Conservation (phyloP, 169 alveolate species). For the Amoebophrya sp. region DNA sequence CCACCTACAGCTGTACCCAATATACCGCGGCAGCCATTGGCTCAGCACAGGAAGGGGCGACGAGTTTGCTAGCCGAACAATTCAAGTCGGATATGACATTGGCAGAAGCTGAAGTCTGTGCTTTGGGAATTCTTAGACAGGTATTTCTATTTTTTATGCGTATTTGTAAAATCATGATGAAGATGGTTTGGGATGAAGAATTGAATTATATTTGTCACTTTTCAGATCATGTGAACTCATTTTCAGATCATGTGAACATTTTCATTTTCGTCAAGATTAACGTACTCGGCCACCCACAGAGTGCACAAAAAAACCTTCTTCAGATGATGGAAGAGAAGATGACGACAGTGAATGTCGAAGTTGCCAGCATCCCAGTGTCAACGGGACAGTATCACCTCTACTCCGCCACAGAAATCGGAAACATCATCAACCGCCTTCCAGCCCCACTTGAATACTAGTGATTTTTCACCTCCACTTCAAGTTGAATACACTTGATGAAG, state of each 20-base stretch:
- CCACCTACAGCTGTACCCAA: slow-evolving; percentile 60
- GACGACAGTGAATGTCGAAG: background rate
- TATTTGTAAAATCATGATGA: background rate
- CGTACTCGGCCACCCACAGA: too few species aligned
- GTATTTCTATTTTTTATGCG: background rate
- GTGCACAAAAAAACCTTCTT: too few species aligned
- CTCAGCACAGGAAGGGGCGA: slow-evolving; percentile 91
- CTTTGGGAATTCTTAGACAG: background rate
- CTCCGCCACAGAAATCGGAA: background rate
- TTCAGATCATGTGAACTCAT: too few species aligned
- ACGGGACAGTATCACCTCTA: background rate
- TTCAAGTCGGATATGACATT: slow-evolving; percentile 80
- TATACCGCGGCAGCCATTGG: slow-evolving; percentile 96
- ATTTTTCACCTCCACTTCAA: background rate
- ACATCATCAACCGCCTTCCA: background rate
- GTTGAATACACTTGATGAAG: background rate
- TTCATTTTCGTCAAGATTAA: too few species aligned
- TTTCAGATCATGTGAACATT: too few species aligned
- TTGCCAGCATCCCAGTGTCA: background rate
- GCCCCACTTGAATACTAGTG: background rate
- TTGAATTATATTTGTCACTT: too few species aligned
- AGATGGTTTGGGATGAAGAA: too few species aligned
- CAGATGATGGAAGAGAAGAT: slow-evolving; percentile 17
- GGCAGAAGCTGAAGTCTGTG: background rate
- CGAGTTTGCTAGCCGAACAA: slow-evolving; percentile 86